Evolutionary conservation across 176 grass and related monocot species (phyloP).

Genomic region (Hyparrhenia diplandra): DNA sequence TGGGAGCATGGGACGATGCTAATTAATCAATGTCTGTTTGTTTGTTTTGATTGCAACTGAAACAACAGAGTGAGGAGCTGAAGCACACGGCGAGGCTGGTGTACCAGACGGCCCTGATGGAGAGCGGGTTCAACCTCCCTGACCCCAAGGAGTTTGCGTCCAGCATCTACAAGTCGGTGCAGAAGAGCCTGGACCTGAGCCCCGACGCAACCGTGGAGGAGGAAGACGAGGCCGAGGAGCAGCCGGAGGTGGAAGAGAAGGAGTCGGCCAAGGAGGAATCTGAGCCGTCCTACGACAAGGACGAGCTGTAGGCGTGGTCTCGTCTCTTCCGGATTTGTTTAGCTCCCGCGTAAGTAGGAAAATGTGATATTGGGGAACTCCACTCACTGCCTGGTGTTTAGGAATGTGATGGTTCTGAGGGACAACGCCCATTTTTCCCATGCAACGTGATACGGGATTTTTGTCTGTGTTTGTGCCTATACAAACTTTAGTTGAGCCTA

Average conservation of each 20-base stretch:
- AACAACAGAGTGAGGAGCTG: slow-evolving; percentile 47
- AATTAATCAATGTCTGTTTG: not conserved
- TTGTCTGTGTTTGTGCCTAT: slow-evolving; percentile 31
- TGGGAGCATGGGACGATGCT: not conserved
- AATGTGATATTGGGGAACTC: not conserved
- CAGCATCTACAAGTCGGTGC: slow-evolving; percentile 93
- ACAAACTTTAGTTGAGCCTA: not conserved
- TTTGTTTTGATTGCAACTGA: not conserved
- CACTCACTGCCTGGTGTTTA: slow-evolving; percentile 3
- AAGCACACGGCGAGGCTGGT: slow-evolving; percentile 77
- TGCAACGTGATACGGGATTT: slow-evolving; percentile 21
- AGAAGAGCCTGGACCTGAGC: slow-evolving; percentile 89
- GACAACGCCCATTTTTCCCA: slow-evolving; percentile 44
- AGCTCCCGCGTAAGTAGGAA: not conserved
- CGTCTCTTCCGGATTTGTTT: too few species aligned
- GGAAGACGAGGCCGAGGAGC: slow-evolving; percentile 73
- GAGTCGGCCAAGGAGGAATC: slow-evolving; percentile 33
- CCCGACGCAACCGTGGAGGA: slow-evolving; percentile 58
- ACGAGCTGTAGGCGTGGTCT: slow-evolving; percentile 67
- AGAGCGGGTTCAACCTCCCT: slow-evolving; percentile 73
- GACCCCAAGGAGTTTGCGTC: slow-evolving; percentile 89
- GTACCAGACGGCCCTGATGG: slow-evolving; percentile 94
- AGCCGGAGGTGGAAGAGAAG: slow-evolving; percentile 65
- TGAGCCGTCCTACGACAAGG: slow-evolving; percentile 45
- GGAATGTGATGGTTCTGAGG: slow-evolving; percentile 24